phyloP scores from a whole-genome alignment of 352 stramenopile species.

The Globisporangium splendens region DNA sequence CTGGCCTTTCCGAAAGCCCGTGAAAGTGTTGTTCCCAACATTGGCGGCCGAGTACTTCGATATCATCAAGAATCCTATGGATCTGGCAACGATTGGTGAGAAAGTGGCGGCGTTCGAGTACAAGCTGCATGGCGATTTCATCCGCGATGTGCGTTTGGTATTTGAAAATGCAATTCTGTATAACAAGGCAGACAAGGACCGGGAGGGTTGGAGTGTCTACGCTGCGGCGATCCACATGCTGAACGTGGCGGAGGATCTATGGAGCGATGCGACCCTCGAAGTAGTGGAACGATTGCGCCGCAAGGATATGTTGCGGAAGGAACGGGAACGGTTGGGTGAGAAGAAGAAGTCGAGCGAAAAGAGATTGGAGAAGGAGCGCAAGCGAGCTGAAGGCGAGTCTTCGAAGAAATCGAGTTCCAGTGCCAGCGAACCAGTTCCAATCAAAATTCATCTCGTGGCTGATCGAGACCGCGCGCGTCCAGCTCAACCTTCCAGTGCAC shows the following conservation, averaged over 20 bases:
- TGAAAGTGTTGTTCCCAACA: slow-evolving; percentile 65
- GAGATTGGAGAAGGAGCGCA: slow-evolving; percentile 19
- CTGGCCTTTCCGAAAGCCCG: slow-evolving; percentile 83
- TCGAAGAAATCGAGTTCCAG: slow-evolving; percentile 19
- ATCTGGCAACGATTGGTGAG: slow-evolving; percentile 66
- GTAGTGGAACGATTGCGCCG: slow-evolving; percentile 68
- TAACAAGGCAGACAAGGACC: slow-evolving; percentile 77
- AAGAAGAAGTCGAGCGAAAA: slow-evolving; percentile 44
- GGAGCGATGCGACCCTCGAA: slow-evolving; percentile 77
- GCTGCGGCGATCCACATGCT: slow-evolving; percentile 71
- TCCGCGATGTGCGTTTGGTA: slow-evolving; percentile 70
- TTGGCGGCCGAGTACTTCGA: slow-evolving; percentile 78
- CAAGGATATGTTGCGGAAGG: slow-evolving; percentile 67
- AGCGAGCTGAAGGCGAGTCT: slow-evolving; percentile 22
- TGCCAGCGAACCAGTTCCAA: background rate
- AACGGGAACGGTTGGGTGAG: slow-evolving; percentile 58
- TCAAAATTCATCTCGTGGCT: slow-evolving; percentile 1
- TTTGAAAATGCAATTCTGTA: slow-evolving; percentile 85
- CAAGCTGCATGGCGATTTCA: slow-evolving; percentile 80
- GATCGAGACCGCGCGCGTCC: slow-evolving; percentile 9
- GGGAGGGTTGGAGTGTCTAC: slow-evolving; percentile 81
- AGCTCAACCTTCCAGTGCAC: background rate
- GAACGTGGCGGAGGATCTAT: slow-evolving; percentile 66
- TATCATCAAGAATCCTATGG: slow-evolving; percentile 80
- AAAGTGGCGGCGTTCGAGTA: slow-evolving; percentile 71